phyloP scores from a whole-genome alignment of 352 stramenopile species.

The Phytophthora pluvialis region DNA sequence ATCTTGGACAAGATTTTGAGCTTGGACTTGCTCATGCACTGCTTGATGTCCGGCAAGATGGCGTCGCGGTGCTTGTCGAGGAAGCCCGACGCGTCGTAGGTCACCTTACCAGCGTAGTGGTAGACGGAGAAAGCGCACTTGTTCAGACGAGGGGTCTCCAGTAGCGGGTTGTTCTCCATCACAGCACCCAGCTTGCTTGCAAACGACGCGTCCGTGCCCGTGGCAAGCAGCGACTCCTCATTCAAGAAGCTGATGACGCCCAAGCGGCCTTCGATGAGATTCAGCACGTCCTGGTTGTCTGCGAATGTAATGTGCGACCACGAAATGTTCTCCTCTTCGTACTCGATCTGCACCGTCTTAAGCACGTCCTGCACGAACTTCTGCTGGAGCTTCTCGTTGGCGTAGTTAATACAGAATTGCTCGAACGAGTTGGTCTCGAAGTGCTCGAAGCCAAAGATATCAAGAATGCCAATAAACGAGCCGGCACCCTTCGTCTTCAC shows the following conservation, averaged over 20 bases:
- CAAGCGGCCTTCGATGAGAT: conserved; percentile 90
- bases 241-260: conserved; percentile 92
- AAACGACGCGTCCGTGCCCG: conserved; percentile 87
- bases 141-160: conserved; percentile 85
- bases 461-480: conserved; percentile 92
- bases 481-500: conserved; percentile 51
- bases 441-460: conserved; percentile 95
- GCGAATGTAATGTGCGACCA: conserved; percentile 91
- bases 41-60: conserved; percentile 85
- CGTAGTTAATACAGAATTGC: conserved; percentile 95
- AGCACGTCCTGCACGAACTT: conserved; percentile 92
- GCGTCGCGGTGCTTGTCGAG: conserved; percentile 88
- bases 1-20: conserved; percentile 72
- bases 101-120: conserved; percentile 89
- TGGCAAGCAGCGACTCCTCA: conserved; percentile 88
- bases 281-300: conserved; percentile 92
- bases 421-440: conserved; percentile 93
- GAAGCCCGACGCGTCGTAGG: conserved; percentile 83
- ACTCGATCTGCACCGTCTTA: conserved; percentile 92
- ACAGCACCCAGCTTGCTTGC: conserved; percentile 88
- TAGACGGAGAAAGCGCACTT: conserved; percentile 87
- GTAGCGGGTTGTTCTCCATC: conserved; percentile 88
- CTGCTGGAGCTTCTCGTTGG: conserved; percentile 93
- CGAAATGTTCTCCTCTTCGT: conserved; percentile 92
- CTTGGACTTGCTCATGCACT: conserved; percentile 81